These are phyloP conservation scores for Ophiostoma populinum DNA, from an alignment of 2,329 filamentous ascomycete genomes.

Conservation along the genomic window DNA sequence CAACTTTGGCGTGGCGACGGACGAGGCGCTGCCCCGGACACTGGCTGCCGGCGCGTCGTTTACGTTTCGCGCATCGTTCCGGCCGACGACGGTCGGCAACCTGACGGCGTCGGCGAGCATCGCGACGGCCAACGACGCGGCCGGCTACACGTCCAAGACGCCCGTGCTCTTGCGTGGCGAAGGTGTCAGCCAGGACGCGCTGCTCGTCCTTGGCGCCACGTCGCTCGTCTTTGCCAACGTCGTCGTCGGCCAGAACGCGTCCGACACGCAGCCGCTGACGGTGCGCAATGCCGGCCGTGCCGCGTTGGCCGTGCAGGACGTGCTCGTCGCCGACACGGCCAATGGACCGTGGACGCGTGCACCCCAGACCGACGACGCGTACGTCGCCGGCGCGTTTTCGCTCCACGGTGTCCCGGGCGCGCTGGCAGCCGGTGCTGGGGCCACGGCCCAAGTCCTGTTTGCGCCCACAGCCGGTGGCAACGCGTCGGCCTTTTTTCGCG, in stretches of 20 bases:
- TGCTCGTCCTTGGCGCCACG: no score
- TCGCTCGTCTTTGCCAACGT: conserved; percentile 31
- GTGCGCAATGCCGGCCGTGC: conserved; percentile 32
- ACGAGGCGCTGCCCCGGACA: conserved; percentile 17
- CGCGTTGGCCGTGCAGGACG: conserved; percentile 23
- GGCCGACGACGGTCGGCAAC: conserved; percentile 28
- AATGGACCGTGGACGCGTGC: conserved; percentile 26
- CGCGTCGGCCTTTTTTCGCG: conserved; percentile 29
- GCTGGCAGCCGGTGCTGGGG: conserved; percentile 22
- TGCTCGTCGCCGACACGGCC: conserved; percentile 26
- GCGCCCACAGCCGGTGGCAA: conserved; percentile 28
- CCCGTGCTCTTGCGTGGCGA: conserved; percentile 28
- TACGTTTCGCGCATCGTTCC: conserved; percentile 26
- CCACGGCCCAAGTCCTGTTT: conserved; percentile 28
- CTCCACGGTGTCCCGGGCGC: conserved; percentile 27
- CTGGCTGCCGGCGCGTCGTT: conserved; percentile 23
- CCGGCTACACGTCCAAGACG: conserved; percentile 28
- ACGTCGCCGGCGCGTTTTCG: conserved; percentile 29
- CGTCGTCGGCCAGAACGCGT: conserved; percentile 24
- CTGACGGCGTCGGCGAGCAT: conserved; percentile 29
- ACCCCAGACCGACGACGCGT: conserved; percentile 15
- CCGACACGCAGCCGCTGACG: conserved; percentile 24
- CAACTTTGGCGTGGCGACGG: conserved; percentile 19
- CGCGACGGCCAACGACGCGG: conserved; percentile 27
- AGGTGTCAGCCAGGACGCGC: conserved; percentile 28